Evolutionary conservation across 495 filamentous ascomycete species (phyloP), one percentile per base, ranked within the genome.

Genomic region (Penicillium flavigenum): DNA sequence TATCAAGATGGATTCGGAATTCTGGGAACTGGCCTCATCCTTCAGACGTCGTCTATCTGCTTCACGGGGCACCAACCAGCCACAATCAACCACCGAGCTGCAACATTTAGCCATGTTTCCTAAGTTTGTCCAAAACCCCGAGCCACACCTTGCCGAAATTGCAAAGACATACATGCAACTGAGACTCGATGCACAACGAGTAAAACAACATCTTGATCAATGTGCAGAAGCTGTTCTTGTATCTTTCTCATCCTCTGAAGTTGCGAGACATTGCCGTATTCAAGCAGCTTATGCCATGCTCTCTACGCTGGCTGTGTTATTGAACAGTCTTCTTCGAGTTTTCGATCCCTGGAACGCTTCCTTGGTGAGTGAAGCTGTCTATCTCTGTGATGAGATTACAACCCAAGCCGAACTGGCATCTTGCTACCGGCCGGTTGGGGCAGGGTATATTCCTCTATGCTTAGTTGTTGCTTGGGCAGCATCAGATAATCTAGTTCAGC

Each of bases 311-410:
- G 61, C 57, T 4, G 58, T 74, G n/a, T 56, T 68, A 3, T 38
- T 74, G 12, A 74, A 76, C 36, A 59, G 50, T n/a, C 55, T 72
- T 16, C 59, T 70, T n/a, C 58, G 51, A 6, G 50, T 62, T 5
- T 64, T 70, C 48, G 55, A 72, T 36, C 57, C 60, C 3, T 36
- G n/a, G 3, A 57, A 63, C 22, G 16, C 12, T 3, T 7, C 47
- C 4, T 49, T 76, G 1, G 32, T 27, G 1, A 27, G 45, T 0
- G 70, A 76, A 16, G 54, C 62, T 2, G 41, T 14, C 1, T 38
- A 52, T 1, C 55, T 70, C 14, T 58, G 62, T 11, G 58, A 64
- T 9, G 60, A 69, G n/a, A 62, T 66, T 19, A 38, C 68, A 1
- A 49, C 22, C 11, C 51, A 67, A 5, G 56, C 63, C 16, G 50